These are phyloP conservation scores for Aspergillus neotritici DNA, from an alignment of 2,329 filamentous ascomycete genomes.

Conservation along the genomic window DNA sequence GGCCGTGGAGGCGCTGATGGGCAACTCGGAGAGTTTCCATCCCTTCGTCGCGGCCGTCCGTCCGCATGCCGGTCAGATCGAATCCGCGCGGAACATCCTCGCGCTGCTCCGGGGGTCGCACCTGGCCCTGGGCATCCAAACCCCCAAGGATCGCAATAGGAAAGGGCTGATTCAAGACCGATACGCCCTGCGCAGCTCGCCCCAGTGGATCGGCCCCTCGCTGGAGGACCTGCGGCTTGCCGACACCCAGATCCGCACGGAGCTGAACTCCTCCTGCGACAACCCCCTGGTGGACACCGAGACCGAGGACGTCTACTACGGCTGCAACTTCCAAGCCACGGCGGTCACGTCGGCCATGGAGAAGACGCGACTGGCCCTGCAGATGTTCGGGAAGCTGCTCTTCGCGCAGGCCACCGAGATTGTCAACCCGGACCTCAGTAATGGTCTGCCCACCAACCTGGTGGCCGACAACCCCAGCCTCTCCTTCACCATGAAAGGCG, in stretches of 20 bases:
- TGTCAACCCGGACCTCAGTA: conserved; percentile 54
- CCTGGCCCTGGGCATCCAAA: conserved; percentile 36
- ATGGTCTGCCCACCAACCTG: conserved; percentile 59
- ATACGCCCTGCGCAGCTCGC: conserved; percentile 57
- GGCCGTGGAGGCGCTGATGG: conserved; percentile 54
- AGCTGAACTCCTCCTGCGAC: conserved; percentile 62
- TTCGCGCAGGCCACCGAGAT: conserved; percentile 59
- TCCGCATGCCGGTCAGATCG: conserved; percentile 57
- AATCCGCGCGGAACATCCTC: conserved; percentile 52
- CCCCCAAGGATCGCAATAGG: conserved; percentile 5
- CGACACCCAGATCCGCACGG: conserved; percentile 50
- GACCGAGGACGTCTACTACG: conserved; percentile 46
- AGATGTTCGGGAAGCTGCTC: conserved; percentile 56
- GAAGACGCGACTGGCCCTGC: conserved; percentile 47
- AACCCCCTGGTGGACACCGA: conserved; percentile 55
- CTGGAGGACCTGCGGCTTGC: conserved; percentile 59
- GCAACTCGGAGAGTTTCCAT: conserved; percentile 52
- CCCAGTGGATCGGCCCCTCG: conserved; percentile 63
- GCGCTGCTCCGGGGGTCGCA: conserved; percentile 46
- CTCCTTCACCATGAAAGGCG: conserved; percentile 57
- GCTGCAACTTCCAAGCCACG: conserved; percentile 63
- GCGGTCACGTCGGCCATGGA: conserved; percentile 60
- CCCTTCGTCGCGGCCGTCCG: conserved; percentile 54
- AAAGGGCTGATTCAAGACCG: conserved; percentile 53
- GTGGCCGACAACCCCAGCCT: conserved; percentile 53